Percentiles rank a stretch among this genome's conserved stretches.
Evolutionary conservation across 2,329 filamentous ascomycete genomes (phyloP).

Genomic region (Colletotrichum salicis): DNA sequence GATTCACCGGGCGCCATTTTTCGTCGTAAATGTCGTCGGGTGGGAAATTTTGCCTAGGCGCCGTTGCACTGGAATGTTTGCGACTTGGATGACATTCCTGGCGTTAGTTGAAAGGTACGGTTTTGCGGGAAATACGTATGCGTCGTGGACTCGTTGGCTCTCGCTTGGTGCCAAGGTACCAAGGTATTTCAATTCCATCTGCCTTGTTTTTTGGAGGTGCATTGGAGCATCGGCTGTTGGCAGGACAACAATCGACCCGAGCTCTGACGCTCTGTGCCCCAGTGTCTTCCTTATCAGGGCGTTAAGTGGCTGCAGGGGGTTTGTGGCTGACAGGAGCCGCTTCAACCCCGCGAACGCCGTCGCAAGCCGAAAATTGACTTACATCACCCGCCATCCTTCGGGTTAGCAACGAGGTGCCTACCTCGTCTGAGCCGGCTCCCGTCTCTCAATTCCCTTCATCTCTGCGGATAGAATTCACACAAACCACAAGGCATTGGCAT

Average conservation of each 20-base stretch:
- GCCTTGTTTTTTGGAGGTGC: slow-evolving; percentile 36
- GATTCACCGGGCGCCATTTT: slow-evolving; percentile 50
- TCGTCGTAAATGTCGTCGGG: slow-evolving; percentile 38
- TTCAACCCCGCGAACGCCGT: slow-evolving; percentile 38
- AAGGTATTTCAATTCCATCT: slow-evolving; percentile 24
- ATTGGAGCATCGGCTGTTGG: slow-evolving; percentile 47
- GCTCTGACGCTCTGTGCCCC: no score
- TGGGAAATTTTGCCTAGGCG: slow-evolving; percentile 1
- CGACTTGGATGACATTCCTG: slow-evolving; percentile 17
- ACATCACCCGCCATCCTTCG: slow-evolving; percentile 35
- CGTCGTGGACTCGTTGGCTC: not conserved
- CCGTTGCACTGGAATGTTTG: slow-evolving; percentile 25
- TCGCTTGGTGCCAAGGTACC: slow-evolving; percentile 29
- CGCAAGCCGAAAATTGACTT: slow-evolving; percentile 38
- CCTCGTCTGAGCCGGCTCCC: slow-evolving; percentile 17
- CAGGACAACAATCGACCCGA: slow-evolving; percentile 51
- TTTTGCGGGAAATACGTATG: not conserved
- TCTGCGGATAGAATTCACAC: not conserved
- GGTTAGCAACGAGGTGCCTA: slow-evolving; percentile 23
- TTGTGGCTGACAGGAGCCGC: slow-evolving; percentile 18
- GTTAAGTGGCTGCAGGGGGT: slow-evolving; percentile 28
- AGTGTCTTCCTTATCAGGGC: slow-evolving; percentile 38
- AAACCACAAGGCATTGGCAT: slow-evolving; percentile 4
- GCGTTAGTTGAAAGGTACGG: not conserved
- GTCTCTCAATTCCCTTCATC: slow-evolving; percentile 17